Conservation (phyloP, 495 filamentous ascomycete species). For the Letharia columbiana region DNA sequence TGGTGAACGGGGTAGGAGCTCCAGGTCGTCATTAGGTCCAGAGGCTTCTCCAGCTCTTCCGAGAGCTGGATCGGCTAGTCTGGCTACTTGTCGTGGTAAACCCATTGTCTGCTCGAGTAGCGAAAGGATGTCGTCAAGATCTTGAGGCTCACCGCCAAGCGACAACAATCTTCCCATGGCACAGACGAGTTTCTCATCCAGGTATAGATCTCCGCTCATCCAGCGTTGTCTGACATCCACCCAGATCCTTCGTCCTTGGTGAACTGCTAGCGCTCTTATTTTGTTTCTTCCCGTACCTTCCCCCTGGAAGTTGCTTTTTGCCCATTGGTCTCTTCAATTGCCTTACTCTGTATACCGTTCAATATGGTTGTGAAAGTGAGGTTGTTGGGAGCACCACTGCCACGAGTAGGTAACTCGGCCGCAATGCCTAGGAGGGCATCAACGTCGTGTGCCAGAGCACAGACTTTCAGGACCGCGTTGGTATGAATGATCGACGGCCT, state of each 20-base stretch:
- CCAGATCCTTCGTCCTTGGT: conserved; percentile 67
- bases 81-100: conserved; percentile 39
- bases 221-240: conserved; percentile 65
- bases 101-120: conserved; percentile 71
- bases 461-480: conserved; percentile 78
- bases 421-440: conserved; percentile 68
- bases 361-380: conserved; percentile 75
- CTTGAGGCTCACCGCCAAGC: conserved; percentile 45
- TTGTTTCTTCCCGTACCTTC: conserved; percentile 28
- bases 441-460: conserved; percentile 57
- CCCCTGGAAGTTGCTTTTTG: conserved; percentile 23
- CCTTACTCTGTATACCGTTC: conserved; percentile 50
- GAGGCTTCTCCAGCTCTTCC: not conserved
- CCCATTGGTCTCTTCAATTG: conserved; percentile 25
- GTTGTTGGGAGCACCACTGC: conserved; percentile 52
- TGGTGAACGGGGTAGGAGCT: not conserved
- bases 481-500: conserved; percentile 67
- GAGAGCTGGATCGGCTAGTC: conserved; percentile 6
- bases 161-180: conserved; percentile 69
- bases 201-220: conserved; percentile 52
- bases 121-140: conserved; percentile 59
- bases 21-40: not conserved
- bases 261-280: conserved; percentile 33
- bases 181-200: conserved; percentile 66
- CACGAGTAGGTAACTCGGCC: conserved; percentile 52